phyloP scores from a whole-genome alignment of 1,284 basidiomycete genomes.

The Takashimella tepidaria region DNA sequence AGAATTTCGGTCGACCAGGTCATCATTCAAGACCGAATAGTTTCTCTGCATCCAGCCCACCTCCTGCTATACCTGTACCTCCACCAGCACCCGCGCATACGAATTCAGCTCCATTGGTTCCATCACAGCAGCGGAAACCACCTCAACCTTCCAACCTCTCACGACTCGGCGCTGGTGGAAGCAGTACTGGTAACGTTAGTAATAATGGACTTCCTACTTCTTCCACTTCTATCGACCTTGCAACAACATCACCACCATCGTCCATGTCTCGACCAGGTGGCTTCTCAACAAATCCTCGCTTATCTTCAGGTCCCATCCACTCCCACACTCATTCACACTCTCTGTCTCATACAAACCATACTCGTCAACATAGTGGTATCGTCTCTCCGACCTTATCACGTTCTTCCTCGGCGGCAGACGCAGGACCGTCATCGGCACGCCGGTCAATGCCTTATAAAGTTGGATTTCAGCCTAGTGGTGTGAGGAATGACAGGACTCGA shows the following conservation, averaged over 20 bases:
- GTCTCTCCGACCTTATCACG: conserved; percentile 14
- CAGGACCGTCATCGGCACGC: conserved; percentile 8
- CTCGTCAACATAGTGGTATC: not conserved
- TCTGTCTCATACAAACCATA: too few relatives aligned
- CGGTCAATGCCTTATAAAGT: conserved; percentile 59
- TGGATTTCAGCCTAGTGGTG: conserved; percentile 75
- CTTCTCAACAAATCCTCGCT: conserved; percentile 6
- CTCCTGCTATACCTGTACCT: not conserved
- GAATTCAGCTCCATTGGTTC: conserved; percentile 14
- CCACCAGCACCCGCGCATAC: conserved; percentile 23
- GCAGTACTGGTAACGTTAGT: not conserved
- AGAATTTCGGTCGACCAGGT: not conserved
- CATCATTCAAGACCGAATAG: conserved; percentile 7
- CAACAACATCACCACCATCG: not conserved
- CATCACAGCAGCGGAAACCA: not conserved
- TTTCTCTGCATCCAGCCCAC: conserved; percentile 9
- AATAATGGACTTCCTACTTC: not conserved
- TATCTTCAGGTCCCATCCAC: conserved; percentile 7
- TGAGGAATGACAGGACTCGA: conserved; percentile 65
- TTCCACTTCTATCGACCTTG: not conserved
- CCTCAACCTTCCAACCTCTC: conserved; percentile 1
- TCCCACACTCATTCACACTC: too few relatives aligned
- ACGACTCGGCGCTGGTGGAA: not conserved
- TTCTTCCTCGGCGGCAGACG: conserved; percentile 21
- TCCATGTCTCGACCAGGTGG: conserved; percentile 21